phyloP scores from a whole-genome alignment of 2,329 filamentous ascomycete genomes.

The Penicillium sp. region DNA sequence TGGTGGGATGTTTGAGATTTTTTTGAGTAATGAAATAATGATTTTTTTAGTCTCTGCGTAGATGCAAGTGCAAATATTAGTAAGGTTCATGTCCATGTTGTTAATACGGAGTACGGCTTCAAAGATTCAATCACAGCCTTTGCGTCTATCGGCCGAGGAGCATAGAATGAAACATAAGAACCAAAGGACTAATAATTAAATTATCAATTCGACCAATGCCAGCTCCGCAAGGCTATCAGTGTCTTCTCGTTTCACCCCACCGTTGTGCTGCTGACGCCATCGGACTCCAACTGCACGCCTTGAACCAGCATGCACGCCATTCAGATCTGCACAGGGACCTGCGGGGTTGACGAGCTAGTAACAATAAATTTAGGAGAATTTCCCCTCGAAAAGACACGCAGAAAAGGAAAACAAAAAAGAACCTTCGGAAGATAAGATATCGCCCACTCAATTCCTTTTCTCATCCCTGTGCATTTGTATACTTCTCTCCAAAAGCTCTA shows the following conservation, averaged over 20 bases:
- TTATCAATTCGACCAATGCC: background rate
- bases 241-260: background rate
- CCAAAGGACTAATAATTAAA: background rate
- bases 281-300: slow-evolving; percentile 32
- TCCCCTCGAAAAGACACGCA: background rate
- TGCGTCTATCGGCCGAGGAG: slow-evolving; percentile 4
- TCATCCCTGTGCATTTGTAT: background rate
- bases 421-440: background rate
- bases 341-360: slow-evolving; percentile 19
- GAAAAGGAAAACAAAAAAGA: background rate
- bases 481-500: background rate
- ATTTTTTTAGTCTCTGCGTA: background rate
- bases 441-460: too few species aligned
- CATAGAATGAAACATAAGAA: background rate
- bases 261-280: slow-evolving; percentile 29
- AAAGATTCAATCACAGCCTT: background rate
- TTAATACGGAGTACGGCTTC: background rate
- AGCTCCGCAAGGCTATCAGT: background rate
- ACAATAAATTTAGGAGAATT: slow-evolving; percentile 15
- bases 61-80: too few species aligned
- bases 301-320: slow-evolving; percentile 21
- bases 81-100: too few species aligned
- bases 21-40: background rate
- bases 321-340: background rate
- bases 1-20: slow-evolving; percentile 61